Evolutionary conservation across 179 eudicot genomes (phyloP).

Genomic region (Spergularia azorica): DNA sequence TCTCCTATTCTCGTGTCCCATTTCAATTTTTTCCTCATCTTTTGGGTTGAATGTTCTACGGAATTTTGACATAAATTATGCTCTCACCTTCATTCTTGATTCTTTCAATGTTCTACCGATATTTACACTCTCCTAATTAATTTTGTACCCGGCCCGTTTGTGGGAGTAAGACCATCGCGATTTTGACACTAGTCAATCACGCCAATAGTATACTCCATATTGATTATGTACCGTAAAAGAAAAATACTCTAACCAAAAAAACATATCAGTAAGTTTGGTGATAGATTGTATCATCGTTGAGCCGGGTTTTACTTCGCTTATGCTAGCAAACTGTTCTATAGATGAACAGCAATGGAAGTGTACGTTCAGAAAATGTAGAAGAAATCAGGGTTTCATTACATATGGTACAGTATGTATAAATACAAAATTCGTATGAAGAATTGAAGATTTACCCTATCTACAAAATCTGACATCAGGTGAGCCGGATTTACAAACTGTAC

Average conservation of each 20-base stretch:
- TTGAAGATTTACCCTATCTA: conserved; percentile 10
- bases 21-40: conserved; percentile 5
- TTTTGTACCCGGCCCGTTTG: too few species aligned
- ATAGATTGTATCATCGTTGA: too few species aligned
- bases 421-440: not conserved
- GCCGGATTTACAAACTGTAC: conserved; percentile 21
- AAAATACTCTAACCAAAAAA: too few species aligned
- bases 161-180: too few species aligned
- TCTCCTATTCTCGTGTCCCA: not conserved
- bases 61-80: not conserved
- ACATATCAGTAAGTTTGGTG: too few species aligned
- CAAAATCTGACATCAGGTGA: conserved; percentile 22
- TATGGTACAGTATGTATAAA: not conserved
- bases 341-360: not conserved
- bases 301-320: not conserved
- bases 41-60: conserved; percentile 23
- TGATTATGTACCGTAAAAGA: too few species aligned
- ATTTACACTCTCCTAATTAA: too few species aligned
- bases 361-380: not conserved
- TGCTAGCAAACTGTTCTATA: not conserved
- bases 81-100: conserved; percentile 4
- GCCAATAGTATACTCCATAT: too few species aligned
- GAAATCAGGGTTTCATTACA: conserved; percentile 15
- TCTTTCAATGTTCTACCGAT: not conserved
- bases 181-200: too few species aligned